Percentiles rank a stretch among this genome's conserved stretches.
These are phyloP conservation scores for Fusarium haematococcum DNA, from an alignment of 2,329 filamentous ascomycete genomes.

Conservation along the genomic window DNA sequence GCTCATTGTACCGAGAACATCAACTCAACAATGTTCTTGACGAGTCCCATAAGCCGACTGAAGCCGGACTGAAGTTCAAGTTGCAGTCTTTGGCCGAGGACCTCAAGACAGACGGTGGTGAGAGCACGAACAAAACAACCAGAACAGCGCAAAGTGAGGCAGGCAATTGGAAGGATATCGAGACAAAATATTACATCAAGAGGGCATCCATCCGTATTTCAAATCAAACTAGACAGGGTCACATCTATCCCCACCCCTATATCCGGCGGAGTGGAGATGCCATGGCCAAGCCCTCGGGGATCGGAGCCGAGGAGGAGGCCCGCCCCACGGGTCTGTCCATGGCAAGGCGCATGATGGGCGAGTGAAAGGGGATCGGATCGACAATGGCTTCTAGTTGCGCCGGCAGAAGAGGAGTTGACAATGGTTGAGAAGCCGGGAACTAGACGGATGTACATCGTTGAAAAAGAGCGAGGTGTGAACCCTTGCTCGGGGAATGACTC, in stretches of 20 bases:
- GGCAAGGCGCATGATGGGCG: neutral
- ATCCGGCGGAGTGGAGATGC: neutral
- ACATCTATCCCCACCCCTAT: neutral
- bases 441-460: neutral
- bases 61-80: neutral
- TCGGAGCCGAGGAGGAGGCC: neutral
- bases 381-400: neutral
- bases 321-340: neutral
- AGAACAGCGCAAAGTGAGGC: neutral
- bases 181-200: neutral
- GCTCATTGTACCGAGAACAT: slow-evolving; percentile 6
- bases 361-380: neutral
- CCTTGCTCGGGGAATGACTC: neutral
- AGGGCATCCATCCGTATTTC: neutral
- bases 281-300: neutral
- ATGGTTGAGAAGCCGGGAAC: neutral
- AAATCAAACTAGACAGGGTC: neutral
- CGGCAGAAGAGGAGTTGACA: neutral
- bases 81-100: neutral
- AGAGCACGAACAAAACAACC: neutral
- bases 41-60: neutral
- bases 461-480: neutral
- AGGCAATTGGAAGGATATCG: neutral
- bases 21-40: neutral
- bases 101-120: neutral